Evolutionary conservation across 371 early-diverging fungal species (phyloP), one percentile per base, ranked within the genome.

Genomic region (Mortierella sp.): DNA sequence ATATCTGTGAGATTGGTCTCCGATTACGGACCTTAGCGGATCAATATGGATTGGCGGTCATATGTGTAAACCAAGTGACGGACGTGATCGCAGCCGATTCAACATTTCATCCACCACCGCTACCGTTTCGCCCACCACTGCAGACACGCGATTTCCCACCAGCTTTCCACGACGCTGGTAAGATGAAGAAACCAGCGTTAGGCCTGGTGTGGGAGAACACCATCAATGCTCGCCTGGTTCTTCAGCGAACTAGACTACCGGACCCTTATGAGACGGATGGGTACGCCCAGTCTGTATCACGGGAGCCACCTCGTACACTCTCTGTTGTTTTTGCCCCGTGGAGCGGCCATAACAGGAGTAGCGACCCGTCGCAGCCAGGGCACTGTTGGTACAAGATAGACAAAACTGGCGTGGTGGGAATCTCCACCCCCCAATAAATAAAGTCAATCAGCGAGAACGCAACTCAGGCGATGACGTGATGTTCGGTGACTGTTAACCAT

Each of bases 161-260:
- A 10, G 18, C 43, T 2, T 38, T 41, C 18, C 43, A 56, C 54
- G 77, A 81, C 29, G 46, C 81, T 4, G 74, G 80, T 46, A 72
- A 75, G 44, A n/a, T 55, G 82, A 86, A 74, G 70, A 88, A 88
- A 58, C 96, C 97, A 0, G 91, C 95, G 6, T 88, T 96, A 71
- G 97, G 97, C 0, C 82, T 93, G 29, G 79, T 93, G n/a, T 96
- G 97, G 97, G 88, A 95, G 1, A 95, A 93, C 80, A 90, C 93
- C 27, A 91, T 96, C 54, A 96, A 95, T 72, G 91, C 91, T 0
- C 89, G 97, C 27, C 88, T 97, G 1, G 81, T 92, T 77, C 70
- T 97, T 24, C 82, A 82, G 70, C 35, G 86, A n/a, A 81, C 79
- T 29, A 51, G 84, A 8, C 49, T 58, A 16, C 71, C 78, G 10